A percentile compares a stretch with the other conserved stretches of the same genome.
Evolutionary conservation across 2,329 filamentous ascomycete genomes (phyloP).

Genomic region (Cytospora schulzeri): DNA sequence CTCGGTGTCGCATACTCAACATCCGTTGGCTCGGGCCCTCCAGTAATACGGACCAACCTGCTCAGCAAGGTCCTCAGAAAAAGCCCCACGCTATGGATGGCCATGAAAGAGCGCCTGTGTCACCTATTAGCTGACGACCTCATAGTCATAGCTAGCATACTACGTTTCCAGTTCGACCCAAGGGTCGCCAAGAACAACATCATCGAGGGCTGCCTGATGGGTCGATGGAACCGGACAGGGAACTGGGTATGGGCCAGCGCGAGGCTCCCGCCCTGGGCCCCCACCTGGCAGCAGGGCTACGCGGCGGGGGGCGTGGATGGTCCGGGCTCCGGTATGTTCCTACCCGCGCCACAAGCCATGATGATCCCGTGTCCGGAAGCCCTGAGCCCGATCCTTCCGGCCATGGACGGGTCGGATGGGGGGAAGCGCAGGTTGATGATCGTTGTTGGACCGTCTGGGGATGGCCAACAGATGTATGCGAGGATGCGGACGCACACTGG

Average conservation of each 20-base stretch:
- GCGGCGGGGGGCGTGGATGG: background rate
- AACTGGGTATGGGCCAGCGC: constrained; percentile 8
- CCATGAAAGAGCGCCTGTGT: constrained; percentile 13
- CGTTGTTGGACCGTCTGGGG: background rate
- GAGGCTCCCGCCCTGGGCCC: constrained; percentile 6
- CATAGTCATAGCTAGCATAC: background rate
- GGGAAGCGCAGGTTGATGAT: constrained; percentile 15
- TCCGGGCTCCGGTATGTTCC: background rate
- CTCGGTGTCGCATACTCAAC: constrained; percentile 12
- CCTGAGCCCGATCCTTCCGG: constrained; percentile 6
- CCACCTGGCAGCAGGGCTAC: constrained; percentile 3
- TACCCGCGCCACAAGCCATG: background rate
- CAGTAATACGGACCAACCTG: background rate
- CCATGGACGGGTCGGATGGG: constrained; percentile 12
- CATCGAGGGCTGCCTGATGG: constrained; percentile 13
- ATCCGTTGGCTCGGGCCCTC: background rate
- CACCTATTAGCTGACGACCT: constrained; percentile 14
- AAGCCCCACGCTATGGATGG: background rate
- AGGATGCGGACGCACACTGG: constrained; percentile 11
- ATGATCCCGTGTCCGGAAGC: constrained; percentile 9
- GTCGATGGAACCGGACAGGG: constrained; percentile 10
- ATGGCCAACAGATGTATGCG: constrained; percentile 17
- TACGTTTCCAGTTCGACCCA: background rate
- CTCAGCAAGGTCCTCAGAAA: background rate
- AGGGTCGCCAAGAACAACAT: background rate